phyloP scores from a whole-genome alignment of 2,329 filamentous ascomycete genomes.

The Microsporum canis region DNA sequence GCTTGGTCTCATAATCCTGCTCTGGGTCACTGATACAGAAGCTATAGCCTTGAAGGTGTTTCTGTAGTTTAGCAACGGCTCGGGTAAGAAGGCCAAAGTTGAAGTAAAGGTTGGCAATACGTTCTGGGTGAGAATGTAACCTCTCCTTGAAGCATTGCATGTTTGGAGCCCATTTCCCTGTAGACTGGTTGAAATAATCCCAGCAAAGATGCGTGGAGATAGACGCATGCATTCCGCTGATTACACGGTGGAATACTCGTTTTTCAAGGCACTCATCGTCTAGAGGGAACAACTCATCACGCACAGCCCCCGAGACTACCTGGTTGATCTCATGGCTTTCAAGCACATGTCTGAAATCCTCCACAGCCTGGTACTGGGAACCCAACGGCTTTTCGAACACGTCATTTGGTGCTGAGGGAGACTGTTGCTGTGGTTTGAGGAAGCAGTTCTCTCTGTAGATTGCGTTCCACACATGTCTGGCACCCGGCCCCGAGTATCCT shows the following conservation, averaged over 20 bases:
- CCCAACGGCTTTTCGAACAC: constrained; percentile 31
- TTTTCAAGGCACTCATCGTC: constrained; percentile 96
- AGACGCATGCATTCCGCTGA: constrained; percentile 96
- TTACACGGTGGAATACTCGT: constrained; percentile 90
- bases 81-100: constrained; percentile 95
- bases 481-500: constrained; percentile 74
- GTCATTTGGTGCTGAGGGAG: constrained; percentile 19
- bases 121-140: constrained; percentile 75
- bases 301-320: constrained; percentile 32
- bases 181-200: constrained; percentile 91
- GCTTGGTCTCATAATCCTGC: constrained; percentile 68
- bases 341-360: constrained; percentile 51
- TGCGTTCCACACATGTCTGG: constrained; percentile 87
- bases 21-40: constrained; percentile 79
- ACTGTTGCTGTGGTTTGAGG: constrained; percentile 35
- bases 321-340: constrained; percentile 38
- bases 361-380: constrained; percentile 39
- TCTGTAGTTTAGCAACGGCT: constrained; percentile 79
- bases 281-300: constrained; percentile 52
- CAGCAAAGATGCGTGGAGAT: constrained; percentile 94
- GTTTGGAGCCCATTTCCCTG: constrained; percentile 86
- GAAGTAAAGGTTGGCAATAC: constrained; percentile 96
- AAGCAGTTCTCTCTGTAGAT: constrained; percentile 98
- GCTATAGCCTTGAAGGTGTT: constrained; percentile 70
- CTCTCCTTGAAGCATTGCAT: constrained; percentile 75